Conservation (phyloP, 495 filamentous ascomycete genomes). For the Annulohypoxylon nitens region DNA sequence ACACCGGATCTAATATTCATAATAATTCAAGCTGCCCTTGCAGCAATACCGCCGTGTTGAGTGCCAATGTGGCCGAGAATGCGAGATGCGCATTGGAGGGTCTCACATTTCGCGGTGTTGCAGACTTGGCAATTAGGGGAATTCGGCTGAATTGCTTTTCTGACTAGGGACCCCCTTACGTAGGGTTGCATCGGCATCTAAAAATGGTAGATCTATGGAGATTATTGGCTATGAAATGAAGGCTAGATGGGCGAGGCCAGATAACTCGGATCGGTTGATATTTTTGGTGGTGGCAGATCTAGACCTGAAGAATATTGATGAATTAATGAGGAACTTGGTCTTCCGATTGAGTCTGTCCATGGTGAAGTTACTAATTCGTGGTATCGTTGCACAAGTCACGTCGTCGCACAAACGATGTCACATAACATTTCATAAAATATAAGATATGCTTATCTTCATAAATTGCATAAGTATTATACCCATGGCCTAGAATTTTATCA, state of each 20-base stretch:
- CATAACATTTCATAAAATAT: neutral
- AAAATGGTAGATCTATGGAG: neutral
- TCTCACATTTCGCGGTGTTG: neutral
- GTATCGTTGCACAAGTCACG: neutral
- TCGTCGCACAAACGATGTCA: too few species aligned
- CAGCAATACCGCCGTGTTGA: neutral
- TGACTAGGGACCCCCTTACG: neutral
- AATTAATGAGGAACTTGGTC: conserved; percentile 26
- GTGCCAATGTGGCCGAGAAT: conserved; percentile 6
- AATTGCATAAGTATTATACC: neutral
- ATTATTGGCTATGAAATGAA: conserved; percentile 9
- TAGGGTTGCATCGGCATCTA: conserved; percentile 31
- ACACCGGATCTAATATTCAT: conserved; percentile 30
- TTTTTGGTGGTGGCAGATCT: conserved; percentile 4
- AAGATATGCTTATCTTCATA: neutral
- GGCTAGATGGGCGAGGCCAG: conserved; percentile 8
- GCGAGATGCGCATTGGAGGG: conserved; percentile 9
- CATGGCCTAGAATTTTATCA: neutral
- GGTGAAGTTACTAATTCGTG: neutral
- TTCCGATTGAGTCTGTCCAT: conserved; percentile 20
- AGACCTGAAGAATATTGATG: neutral
- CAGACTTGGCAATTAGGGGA: conserved; percentile 48
- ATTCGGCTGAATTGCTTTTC: conserved; percentile 45
- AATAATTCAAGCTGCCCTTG: neutral
- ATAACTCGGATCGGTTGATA: conserved; percentile 17